phyloP scores from a whole-genome alignment of 1,284 basidiomycete species.

The Entoloma clypeatum region DNA sequence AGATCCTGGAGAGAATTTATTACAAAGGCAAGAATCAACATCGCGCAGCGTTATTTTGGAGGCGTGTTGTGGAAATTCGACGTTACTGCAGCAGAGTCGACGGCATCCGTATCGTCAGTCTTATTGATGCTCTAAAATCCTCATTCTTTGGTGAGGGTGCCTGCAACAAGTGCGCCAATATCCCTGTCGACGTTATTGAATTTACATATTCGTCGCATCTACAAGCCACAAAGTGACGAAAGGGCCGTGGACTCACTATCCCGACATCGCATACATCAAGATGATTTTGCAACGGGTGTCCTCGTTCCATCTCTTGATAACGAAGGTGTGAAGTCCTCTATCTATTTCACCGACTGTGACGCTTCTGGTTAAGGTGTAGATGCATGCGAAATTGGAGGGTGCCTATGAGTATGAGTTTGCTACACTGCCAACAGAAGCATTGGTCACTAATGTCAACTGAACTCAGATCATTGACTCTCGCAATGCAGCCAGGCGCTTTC shows the following conservation, averaged over 20 bases:
- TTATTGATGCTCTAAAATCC: slow-evolving; percentile 46
- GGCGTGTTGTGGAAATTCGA: slow-evolving; percentile 56
- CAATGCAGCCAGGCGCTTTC: slow-evolving; percentile 70
- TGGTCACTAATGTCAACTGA: slow-evolving; percentile 7
- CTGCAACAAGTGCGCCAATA: slow-evolving; percentile 40
- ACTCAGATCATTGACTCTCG: slow-evolving; percentile 53
- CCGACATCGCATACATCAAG: slow-evolving; percentile 34
- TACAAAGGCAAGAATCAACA: slow-evolving; percentile 83
- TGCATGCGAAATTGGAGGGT: slow-evolving; percentile 40
- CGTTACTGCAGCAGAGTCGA: slow-evolving; percentile 50
- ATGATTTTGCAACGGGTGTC: slow-evolving; percentile 31
- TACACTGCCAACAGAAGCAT: background rate
- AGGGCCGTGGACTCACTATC: slow-evolving; percentile 59
- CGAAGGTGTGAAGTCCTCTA: slow-evolving; percentile 12
- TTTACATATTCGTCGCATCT: slow-evolving; percentile 7
- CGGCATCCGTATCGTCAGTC: slow-evolving; percentile 36
- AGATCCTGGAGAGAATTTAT: slow-evolving; percentile 61
- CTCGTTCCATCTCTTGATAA: slow-evolving; percentile 11
- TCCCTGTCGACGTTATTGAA: slow-evolving; percentile 4
- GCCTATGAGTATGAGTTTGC: slow-evolving; percentile 45
- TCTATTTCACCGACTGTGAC: too few species aligned
- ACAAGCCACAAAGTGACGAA: slow-evolving; percentile 47
- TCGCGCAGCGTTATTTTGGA: slow-evolving; percentile 67
- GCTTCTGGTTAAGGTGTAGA: too few species aligned
- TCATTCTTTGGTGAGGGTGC: slow-evolving; percentile 53